A percentile compares a stretch with the other conserved stretches of the same genome.
Evolutionary conservation across 331 rosid species (phyloP).

Genomic region (Telfairia occidentalis): DNA sequence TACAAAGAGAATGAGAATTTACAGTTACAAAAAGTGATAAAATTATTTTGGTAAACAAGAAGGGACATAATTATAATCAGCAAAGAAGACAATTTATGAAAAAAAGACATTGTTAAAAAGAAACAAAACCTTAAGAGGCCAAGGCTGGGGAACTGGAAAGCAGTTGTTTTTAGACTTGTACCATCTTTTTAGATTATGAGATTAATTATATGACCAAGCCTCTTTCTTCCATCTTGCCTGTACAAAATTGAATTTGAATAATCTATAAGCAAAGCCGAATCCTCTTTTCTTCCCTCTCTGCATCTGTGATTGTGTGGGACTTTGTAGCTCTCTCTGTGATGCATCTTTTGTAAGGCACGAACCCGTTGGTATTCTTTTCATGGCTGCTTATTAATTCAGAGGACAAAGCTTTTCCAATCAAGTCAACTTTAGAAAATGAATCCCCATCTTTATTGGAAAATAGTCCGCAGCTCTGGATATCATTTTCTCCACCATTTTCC

Average conservation of each 20-base stretch:
- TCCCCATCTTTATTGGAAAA: slow-evolving; percentile 12
- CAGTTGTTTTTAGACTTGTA: not conserved
- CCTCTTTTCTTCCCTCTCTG: slow-evolving; percentile 35
- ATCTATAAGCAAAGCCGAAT: slow-evolving; percentile 39
- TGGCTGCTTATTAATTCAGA: slow-evolving; percentile 21
- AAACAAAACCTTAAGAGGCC: not conserved
- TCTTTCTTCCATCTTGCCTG: not conserved
- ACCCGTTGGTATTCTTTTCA: slow-evolving; percentile 36
- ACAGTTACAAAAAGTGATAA: slow-evolving; percentile 1
- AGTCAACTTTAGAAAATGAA: slow-evolving; percentile 9
- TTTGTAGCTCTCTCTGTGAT: slow-evolving; percentile 24
- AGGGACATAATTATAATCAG: not conserved
- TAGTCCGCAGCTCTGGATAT: not conserved
- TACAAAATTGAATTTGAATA: slow-evolving; percentile 5
- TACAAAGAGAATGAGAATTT: not conserved
- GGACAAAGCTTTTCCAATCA: slow-evolving; percentile 21
- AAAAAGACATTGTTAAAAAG: not conserved
- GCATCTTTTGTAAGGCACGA: slow-evolving; percentile 70
- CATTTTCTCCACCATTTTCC: slow-evolving; percentile 19
- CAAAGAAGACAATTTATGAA: not conserved
- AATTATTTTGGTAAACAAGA: not conserved
- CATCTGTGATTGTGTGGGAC: slow-evolving; percentile 13
- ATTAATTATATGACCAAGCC: not conserved
- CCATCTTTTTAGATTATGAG: not conserved
- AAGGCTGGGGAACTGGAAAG: not conserved